Conservation (phyloP, 768 basidiomycete species). For the Austroboletus festivus region DNA sequence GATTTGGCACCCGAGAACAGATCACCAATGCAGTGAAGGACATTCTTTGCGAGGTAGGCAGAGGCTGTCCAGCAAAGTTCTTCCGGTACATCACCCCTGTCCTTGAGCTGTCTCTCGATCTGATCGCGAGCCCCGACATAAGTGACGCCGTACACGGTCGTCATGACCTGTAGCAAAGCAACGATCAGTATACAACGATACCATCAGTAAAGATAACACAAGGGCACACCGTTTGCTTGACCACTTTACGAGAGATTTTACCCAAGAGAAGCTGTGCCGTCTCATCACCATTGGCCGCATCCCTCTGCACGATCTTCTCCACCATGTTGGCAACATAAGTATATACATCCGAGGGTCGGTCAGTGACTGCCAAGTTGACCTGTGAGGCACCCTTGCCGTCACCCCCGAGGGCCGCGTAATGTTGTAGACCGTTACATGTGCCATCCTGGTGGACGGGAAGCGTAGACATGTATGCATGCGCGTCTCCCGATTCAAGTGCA, state of each 20-base stretch:
- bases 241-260: slow-evolving; percentile 87
- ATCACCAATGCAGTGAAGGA: slow-evolving; percentile 81
- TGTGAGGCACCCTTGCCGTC: slow-evolving; percentile 85
- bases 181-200: not conserved
- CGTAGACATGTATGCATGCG: slow-evolving; percentile 53
- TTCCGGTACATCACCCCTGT: slow-evolving; percentile 64
- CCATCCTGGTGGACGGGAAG: slow-evolving; percentile 98
- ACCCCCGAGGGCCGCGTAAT: slow-evolving; percentile 97
- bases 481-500: slow-evolving; percentile 70
- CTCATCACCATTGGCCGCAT: slow-evolving; percentile 48
- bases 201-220: not conserved
- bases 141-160: slow-evolving; percentile 97
- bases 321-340: slow-evolving; percentile 88
- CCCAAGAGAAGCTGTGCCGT: slow-evolving; percentile 64
- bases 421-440: slow-evolving; percentile 97
- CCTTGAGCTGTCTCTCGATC: slow-evolving; percentile 84
- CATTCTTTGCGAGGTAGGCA: slow-evolving; percentile 77
- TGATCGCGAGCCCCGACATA: slow-evolving; percentile 93
- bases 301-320: slow-evolving; percentile 58
- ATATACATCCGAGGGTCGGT: slow-evolving; percentile 93
- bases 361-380: slow-evolving; percentile 84
- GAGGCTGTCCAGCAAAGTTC: slow-evolving; percentile 75
- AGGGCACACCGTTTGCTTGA: slow-evolving; percentile 86
- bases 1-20: slow-evolving; percentile 88
- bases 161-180: slow-evolving; percentile 72